A percentile compares a stretch with the other conserved stretches of the same genome.
Conservation (phyloP, 1,284 basidiomycete species). For the Neonothopanus nambi region DNA sequence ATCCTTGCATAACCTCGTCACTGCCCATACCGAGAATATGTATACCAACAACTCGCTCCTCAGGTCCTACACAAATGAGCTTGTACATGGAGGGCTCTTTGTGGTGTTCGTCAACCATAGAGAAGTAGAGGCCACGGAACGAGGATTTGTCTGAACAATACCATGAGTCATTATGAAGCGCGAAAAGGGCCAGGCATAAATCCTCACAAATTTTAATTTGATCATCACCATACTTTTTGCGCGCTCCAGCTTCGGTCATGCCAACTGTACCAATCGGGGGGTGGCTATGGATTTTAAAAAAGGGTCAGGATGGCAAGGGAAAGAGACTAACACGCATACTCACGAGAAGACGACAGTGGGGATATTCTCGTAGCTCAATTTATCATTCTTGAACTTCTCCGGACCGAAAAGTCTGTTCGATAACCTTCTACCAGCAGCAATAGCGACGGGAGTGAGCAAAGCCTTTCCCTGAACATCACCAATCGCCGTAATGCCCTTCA, state of each 20-base stretch:
- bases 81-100: conserved; percentile 96
- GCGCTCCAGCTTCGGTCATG: conserved; percentile 88
- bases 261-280: conserved; percentile 93
- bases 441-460: conserved; percentile 95
- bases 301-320: conserved; percentile 9
- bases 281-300: conserved; percentile 61
- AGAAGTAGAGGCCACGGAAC: conserved; percentile 87
- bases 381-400: conserved; percentile 82
- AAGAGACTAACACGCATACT: conserved; percentile 32
- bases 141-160: conserved; percentile 62
- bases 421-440: conserved; percentile 90
- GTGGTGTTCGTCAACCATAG: conserved; percentile 83
- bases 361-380: conserved; percentile 89
- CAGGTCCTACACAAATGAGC: conserved; percentile 81
- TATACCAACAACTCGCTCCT: conserved; percentile 93
- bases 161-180: neutral
- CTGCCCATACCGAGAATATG: conserved; percentile 91
- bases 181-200: neutral
- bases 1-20: conserved; percentile 94
- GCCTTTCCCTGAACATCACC: conserved; percentile 94
- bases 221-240: conserved; percentile 82
- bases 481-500: conserved; percentile 77
- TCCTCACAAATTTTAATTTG: conserved; percentile 88
- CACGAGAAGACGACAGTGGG: conserved; percentile 94
- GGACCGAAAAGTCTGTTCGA: conserved; percentile 91